Evolutionary conservation across 1,284 basidiomycete genomes (phyloP).

Genomic region (Pseudozyma tsukubaensis): DNA sequence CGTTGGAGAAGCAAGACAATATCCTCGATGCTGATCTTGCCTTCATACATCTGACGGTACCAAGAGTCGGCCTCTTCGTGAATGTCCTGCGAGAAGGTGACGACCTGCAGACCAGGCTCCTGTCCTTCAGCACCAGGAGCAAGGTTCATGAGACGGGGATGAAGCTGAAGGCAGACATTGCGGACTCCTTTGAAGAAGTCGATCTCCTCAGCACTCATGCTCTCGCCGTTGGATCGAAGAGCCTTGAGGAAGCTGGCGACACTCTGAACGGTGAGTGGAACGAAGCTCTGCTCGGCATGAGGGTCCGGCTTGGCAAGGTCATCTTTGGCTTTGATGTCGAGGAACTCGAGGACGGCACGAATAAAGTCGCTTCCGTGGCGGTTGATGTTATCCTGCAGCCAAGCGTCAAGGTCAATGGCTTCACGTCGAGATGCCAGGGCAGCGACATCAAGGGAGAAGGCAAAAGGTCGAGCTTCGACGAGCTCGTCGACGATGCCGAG

Average conservation of each 20-base stretch:
- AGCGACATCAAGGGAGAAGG: conserved; percentile 84
- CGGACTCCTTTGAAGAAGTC: conserved; percentile 91
- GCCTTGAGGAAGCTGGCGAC: conserved; percentile 67
- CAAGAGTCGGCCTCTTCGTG: conserved; percentile 88
- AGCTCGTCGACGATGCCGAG: conserved; percentile 90
- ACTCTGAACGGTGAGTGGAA: conserved; percentile 64
- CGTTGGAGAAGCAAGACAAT: conserved; percentile 88
- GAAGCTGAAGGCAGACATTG: conserved; percentile 91
- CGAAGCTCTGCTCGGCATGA: conserved; percentile 63
- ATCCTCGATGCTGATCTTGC: conserved; percentile 88
- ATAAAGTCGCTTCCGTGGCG: conserved; percentile 85
- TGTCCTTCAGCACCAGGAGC: conserved; percentile 81
- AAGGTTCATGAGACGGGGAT: conserved; percentile 96
- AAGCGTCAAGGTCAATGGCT: conserved; percentile 94
- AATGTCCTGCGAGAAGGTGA: conserved; percentile 87
- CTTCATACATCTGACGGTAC: conserved; percentile 98
- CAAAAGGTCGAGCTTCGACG: conserved; percentile 85
- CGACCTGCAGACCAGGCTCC: conserved; percentile 91
- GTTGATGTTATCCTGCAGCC: conserved; percentile 88
- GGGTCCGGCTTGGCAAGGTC: conserved; percentile 65
- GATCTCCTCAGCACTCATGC: conserved; percentile 76
- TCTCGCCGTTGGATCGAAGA: conserved; percentile 65
- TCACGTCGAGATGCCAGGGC: conserved; percentile 91
- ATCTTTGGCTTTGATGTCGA: conserved; percentile 65
- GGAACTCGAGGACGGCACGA: conserved; percentile 72